Base-by-base conservation (phyloP, 1,139 yeast species). In the Wickerhamiella pararugosa region DNA sequence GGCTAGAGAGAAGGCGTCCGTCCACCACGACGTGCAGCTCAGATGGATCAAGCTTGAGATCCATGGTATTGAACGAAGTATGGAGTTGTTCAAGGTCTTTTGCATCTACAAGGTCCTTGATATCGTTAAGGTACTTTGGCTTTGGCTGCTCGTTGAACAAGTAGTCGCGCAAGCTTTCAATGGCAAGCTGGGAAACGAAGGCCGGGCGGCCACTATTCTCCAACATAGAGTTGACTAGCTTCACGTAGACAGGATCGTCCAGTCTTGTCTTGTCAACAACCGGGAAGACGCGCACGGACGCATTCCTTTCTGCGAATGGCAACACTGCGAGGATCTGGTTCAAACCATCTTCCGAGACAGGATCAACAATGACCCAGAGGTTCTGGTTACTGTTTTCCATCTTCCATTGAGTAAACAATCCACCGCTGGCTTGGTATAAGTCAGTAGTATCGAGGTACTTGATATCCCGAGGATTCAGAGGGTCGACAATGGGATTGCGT, bases 331-430 rank as follows among this genome's bases (percentile, higher is more conserved):
- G 45, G 8, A 76, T 55, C 52, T 77, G 84, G 1, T 58, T 50
- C 11, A 67, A 43, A 10, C 69, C 57, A 2, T 51, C 46, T 1
- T 48, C 39, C 3, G 65, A 53, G 10, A 63, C 60, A 42, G 76
- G 66, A 51, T 76, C 73, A 9, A 83, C 86, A 42, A 75, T 59
- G 8, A 79, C 49, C 69, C 81, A 75, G 10, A 75, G 49, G 0
- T 77, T 65, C 31, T 56, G 60, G 50, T 44, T 55, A 32, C 49
- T 47, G 45, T 29, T 50, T 6, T 38, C 40, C 11, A 39, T 33
- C 6, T 29, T 32, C 37, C 46, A 39, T 15, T 21, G 42, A 26
- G 45, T 39, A 27, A 43, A 31, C 25, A 43, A 45, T 26, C 45
- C 40, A 11, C 38, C 28, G 10, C 40, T 21, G 21, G 38, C 37